Base-by-base conservation (phyloP, 1,284 basidiomycete species). In the Pascua guehoae region DNA sequence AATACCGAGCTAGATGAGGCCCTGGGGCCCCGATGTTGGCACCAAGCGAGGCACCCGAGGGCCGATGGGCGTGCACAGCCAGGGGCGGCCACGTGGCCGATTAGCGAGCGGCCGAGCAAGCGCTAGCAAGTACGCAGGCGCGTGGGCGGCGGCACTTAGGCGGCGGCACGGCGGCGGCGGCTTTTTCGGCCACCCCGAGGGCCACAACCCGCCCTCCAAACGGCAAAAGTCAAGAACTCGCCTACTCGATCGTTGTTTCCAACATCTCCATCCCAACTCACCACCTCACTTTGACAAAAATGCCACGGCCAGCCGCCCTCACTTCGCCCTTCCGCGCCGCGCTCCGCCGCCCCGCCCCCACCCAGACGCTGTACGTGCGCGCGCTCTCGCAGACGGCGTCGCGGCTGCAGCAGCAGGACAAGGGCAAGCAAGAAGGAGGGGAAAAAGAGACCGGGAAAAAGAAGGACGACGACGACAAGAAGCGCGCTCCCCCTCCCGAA, bases 401-500 rank as follows among this genome's bases (percentile, higher is more conserved):
- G 14, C n/a, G 18, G 51, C 41, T 37, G 41, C 15, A 51, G 48
- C 38, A 42, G 16, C 24, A 49, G 40, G 38, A 18, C 38, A 42
- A 37, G 44, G 16, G 12, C n/a, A 38, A 32, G 38, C 50, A 47
- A 47, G 41, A 42, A 43, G 42, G 38, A 40, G 46, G n/a, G 49
- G 47, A 49, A 43, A 45, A 49, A 43, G 40, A 56, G 18, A 40
- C 53, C 36, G 51, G 59, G 48, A 43, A 54, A 32, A 56, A 61
- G 16, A 48, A 53, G 47, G 62, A 60, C 54, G 40, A 59, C 49
- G 41, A 62, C 44, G 47, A 62, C 40, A 58, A 64, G 54, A 52
- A 56, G 52, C 56, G 54, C 24, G 45, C 48, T 3, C 43, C 53
- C 12, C 63, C 65, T 43, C 57, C 65, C 41, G 67, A 69, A 45